Percentiles rank a stretch among this genome's conserved stretches.
Conservation (phyloP, 805 yeast species). For the Barnettozyma siamensis region DNA sequence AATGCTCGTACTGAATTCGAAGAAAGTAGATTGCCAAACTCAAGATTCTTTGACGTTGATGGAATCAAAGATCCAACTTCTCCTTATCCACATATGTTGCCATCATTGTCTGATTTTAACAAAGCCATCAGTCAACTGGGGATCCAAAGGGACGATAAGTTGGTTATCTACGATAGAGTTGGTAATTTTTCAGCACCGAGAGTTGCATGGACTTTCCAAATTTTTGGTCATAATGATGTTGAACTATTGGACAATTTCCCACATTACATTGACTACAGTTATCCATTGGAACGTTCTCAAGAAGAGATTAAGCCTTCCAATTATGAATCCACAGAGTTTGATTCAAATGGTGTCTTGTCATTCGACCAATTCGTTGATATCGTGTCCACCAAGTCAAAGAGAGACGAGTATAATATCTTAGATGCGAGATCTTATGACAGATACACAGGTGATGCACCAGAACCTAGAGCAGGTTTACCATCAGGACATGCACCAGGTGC, state of each 20-base stretch:
- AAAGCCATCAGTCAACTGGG: constrained; percentile 50
- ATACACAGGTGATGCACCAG: constrained; percentile 75
- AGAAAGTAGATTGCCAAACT: constrained; percentile 52
- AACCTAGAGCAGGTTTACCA: constrained; percentile 82
- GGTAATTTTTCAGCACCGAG: constrained; percentile 89
- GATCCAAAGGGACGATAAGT: constrained; percentile 44
- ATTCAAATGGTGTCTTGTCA: constrained; percentile 47
- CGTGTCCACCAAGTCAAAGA: constrained; percentile 42
- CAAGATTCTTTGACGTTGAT: constrained; percentile 79
- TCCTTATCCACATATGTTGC: constrained; percentile 88
- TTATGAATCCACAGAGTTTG: constrained; percentile 33
- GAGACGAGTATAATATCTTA: constrained; percentile 45
- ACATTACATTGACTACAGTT: constrained; percentile 41
- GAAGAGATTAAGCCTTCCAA: constrained; percentile 18
- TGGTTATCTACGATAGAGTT: constrained; percentile 79
- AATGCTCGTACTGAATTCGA: constrained; percentile 55
- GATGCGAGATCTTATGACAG: constrained; percentile 82
- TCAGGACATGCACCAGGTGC: constrained; percentile 90
- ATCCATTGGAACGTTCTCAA: constrained; percentile 35
- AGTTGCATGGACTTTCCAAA: constrained; percentile 83
- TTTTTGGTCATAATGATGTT: constrained; percentile 72
- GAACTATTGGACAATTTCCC: constrained; percentile 66
- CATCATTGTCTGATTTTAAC: constrained; percentile 52
- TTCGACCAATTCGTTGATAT: constrained; percentile 63
- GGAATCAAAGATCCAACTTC: constrained; percentile 52